Conservation (phyloP, 2,329 filamentous ascomycete species). For the Kalaharituber pfeilii region DNA sequence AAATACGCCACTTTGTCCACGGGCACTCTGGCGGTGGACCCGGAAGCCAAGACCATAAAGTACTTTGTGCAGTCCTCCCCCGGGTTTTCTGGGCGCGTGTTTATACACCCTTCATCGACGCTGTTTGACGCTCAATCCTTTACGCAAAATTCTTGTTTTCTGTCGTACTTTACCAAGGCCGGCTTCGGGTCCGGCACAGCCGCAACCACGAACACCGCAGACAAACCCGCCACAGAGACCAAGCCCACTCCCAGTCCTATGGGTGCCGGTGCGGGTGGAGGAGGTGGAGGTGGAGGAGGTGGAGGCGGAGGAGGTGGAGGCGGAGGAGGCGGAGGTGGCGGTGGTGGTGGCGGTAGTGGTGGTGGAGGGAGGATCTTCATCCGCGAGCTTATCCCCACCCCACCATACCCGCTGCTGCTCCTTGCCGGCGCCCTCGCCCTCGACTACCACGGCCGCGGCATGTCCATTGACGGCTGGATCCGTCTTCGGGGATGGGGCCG, state of each 20-base stretch:
- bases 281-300: background rate
- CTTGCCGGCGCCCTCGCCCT: conserved; percentile 74
- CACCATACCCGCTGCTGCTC: conserved; percentile 70
- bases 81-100: conserved; percentile 48
- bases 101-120: conserved; percentile 77
- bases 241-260: background rate
- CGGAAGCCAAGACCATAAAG: conserved; percentile 78
- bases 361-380: conserved; percentile 57
- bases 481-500: conserved; percentile 76
- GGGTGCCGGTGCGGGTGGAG: conserved; percentile 71
- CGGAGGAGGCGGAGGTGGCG: background rate
- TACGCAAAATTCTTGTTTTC: conserved; percentile 53
- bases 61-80: conserved; percentile 58
- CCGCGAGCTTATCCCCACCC: conserved; percentile 81
- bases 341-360: conserved; percentile 34
- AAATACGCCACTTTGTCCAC: conserved; percentile 79
- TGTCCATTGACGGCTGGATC: conserved; percentile 87
- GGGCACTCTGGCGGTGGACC: conserved; percentile 81
- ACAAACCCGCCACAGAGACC: background rate
- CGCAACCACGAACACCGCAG: conserved; percentile 5
- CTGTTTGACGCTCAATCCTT: conserved; percentile 72
- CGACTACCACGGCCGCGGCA: conserved; percentile 69
- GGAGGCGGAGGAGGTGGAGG: background rate
- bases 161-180: conserved; percentile 86
- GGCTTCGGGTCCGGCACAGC: conserved; percentile 42